Conservation (phyloP, 1,284 basidiomycete species). For the Sporisorium exsertum region DNA sequence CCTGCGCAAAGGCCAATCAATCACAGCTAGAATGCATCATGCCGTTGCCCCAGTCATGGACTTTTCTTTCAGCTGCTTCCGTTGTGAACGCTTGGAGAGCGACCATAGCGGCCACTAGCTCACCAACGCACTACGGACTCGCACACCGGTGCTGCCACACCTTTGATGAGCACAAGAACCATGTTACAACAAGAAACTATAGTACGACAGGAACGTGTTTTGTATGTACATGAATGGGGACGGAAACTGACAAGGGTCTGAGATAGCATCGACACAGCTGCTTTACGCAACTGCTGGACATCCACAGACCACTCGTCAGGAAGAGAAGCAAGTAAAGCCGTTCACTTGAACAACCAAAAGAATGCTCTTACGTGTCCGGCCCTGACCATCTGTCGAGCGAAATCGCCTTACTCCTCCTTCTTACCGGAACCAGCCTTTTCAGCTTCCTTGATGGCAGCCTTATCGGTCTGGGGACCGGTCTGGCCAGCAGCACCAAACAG, state of each 20-base stretch:
- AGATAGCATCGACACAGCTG: too few species aligned
- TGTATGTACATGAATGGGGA: constrained; percentile 32
- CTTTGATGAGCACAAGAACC: not conserved
- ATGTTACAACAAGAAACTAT: constrained; percentile 6
- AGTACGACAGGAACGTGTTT: constrained; percentile 2
- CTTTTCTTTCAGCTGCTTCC: not conserved
- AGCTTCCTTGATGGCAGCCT: constrained; percentile 84
- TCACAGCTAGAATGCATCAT: not conserved
- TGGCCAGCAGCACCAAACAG: constrained; percentile 73
- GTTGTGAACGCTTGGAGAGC: not conserved
- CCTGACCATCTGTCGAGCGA: not conserved
- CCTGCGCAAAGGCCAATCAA: not conserved
- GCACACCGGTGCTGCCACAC: not conserved
- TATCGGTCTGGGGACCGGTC: constrained; percentile 78
- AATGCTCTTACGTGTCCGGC: not conserved
- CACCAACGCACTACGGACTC: not conserved
- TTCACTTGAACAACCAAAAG: not conserved
- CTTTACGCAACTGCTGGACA: not conserved
- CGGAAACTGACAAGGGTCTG: not conserved
- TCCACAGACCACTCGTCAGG: not conserved
- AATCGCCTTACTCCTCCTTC: constrained; percentile 77
- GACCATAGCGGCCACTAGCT: not conserved
- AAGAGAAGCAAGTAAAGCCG: not conserved
- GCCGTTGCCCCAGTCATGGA: not conserved
- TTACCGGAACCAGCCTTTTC: constrained; percentile 80